Evolutionary conservation across 1,284 basidiomycete genomes (phyloP), one percentile per base, ranked within the genome.

Genomic region (Veloboletus limbatus): DNA sequence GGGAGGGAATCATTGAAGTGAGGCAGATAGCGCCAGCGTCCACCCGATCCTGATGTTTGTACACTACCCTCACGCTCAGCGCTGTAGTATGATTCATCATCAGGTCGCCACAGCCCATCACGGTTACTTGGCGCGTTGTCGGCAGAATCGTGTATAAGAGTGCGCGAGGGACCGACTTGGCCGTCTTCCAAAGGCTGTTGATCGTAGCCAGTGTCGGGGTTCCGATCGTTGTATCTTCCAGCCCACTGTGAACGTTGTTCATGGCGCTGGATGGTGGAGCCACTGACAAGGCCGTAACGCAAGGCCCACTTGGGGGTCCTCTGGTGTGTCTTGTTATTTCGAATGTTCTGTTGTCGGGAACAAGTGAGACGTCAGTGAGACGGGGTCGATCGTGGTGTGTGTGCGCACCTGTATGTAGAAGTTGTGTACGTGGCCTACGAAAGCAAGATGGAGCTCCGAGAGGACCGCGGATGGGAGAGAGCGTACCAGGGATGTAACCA

Each of bases 221-320:
- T 76, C 43, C 91, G 83, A 59, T 95, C 92, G 47, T 89, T 84
- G 72, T 92, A 96, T 44, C 89, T 83, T 47, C 71, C 73, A 5
- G 91, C 86, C 93, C 93, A 97, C 58, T 92, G 87, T 38, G 84
- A 89, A 62, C 86, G 87, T 48, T 77, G 79, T 58, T 85, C 77
- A 51, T 85, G 83, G 60, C 91, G 85, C 57, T 81, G 77, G 59
- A 88, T 82, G 56, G 85, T 81, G 18, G 81, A 72, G 22, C 79
- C 84, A 63, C 94, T 80, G 55, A 97, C 81, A 39, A 97, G 83
- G 27, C 93, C 93, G 62, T 90, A 91, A 51, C 85, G 82, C 66
- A 92, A 77, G 0, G 88, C 90, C 95, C 95, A 98, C 64, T 96
- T 93, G 14, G 95, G 95, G 18, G 94, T 97, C 47, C 95, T 85